Evolutionary conservation across 371 early-diverging fungal species (phyloP).

Genomic region (Phascolomyces articulosus): DNA sequence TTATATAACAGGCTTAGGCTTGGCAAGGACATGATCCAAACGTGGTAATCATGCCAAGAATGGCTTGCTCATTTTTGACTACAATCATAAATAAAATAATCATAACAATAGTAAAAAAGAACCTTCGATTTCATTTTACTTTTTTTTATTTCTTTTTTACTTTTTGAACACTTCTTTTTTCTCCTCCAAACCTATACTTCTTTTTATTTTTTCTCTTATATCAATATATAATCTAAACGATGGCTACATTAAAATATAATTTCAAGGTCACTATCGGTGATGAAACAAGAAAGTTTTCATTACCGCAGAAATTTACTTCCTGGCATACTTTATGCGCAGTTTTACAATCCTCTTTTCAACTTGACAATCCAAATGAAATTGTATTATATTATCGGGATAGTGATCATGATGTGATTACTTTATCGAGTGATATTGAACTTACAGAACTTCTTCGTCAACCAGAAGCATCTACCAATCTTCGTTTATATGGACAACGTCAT

Average conservation of each 20-base stretch:
- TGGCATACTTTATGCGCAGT: constrained; percentile 12
- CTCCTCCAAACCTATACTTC: background rate
- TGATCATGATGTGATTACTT: constrained; percentile 18
- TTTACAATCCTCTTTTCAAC: constrained; percentile 8
- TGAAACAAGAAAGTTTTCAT: constrained; percentile 13
- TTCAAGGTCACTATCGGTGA: constrained; percentile 19
- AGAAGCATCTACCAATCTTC: constrained; percentile 5
- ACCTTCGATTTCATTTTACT: background rate
- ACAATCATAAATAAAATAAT: no score
- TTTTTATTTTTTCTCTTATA: background rate
- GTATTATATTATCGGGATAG: constrained; percentile 20
- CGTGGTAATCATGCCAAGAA: constrained; percentile 2
- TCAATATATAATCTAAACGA: background rate
- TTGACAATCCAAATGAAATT: background rate
- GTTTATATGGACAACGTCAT: constrained; percentile 13
- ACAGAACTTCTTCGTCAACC: constrained; percentile 14
- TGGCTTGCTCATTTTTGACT: background rate
- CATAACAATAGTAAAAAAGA: background rate
- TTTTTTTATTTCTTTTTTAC: background rate
- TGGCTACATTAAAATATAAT: background rate
- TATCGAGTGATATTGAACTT: constrained; percentile 19
- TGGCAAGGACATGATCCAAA: background rate
- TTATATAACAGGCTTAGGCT: background rate
- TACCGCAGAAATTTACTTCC: constrained; percentile 4
- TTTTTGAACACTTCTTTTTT: background rate